These are phyloP conservation scores for Solanum chmielewskii DNA, from an alignment of 257 asterid genomes.

Conservation along the genomic window DNA sequence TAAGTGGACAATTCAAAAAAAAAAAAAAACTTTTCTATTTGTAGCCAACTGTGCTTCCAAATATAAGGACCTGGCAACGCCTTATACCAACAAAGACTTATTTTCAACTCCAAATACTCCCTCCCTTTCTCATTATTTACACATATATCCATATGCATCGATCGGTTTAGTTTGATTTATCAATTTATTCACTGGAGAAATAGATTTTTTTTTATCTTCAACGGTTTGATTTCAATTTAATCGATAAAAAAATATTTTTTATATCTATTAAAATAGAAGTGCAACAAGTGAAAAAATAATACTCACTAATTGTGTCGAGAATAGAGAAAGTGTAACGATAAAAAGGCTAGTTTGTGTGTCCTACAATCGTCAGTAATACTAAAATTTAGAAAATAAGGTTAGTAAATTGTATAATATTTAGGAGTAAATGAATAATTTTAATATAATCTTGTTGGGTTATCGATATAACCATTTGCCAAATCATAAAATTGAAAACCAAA, in stretches of 20 bases:
- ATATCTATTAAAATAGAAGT: too few relatives aligned
- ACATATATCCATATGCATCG: background rate
- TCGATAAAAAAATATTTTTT: too few relatives aligned
- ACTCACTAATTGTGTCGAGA: too few relatives aligned
- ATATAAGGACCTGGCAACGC: background rate
- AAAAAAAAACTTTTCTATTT: background rate
- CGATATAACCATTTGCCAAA: too few relatives aligned
- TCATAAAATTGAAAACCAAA: too few relatives aligned
- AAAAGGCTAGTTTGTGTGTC: background rate
- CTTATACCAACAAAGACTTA: background rate
- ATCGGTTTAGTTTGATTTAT: rapidly evolving
- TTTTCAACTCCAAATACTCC: background rate
- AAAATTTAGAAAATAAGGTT: background rate
- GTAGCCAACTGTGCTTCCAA: background rate
- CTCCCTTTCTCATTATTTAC: background rate
- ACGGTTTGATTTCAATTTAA: too few relatives aligned
- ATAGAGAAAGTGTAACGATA: background rate
- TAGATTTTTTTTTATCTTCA: too few relatives aligned
- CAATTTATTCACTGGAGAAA: too few relatives aligned
- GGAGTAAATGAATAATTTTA: background rate
- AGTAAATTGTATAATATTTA: too few relatives aligned
- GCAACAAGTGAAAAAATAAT: background rate
- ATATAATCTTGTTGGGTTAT: background rate
- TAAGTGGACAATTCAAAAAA: background rate
- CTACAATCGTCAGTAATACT: background rate